phyloP scores from a whole-genome alignment of 176 grass and related monocot genomes.

The Metroxylon sagu region DNA sequence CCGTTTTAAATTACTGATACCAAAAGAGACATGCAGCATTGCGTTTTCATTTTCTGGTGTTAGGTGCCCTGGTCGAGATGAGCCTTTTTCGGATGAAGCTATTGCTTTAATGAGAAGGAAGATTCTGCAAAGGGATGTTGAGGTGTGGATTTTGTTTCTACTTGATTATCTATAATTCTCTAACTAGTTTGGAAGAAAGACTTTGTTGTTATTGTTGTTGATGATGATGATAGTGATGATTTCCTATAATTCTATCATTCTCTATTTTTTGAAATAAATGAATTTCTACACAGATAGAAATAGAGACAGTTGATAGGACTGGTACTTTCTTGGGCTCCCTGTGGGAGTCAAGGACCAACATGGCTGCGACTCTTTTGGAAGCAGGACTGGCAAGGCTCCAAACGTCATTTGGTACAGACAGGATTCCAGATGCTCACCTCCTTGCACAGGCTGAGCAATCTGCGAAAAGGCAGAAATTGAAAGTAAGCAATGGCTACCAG shows the following conservation, averaged over 20 bases:
- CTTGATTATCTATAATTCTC: neutral
- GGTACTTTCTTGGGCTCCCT: conserved; percentile 92
- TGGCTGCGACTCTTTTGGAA: conserved; percentile 71
- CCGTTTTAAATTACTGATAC: conserved; percentile 89
- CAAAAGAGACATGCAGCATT: conserved; percentile 97
- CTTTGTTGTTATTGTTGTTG: too few species aligned
- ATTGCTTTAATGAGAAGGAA: conserved; percentile 98
- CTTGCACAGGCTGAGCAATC: conserved; percentile 63
- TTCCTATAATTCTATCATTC: too few species aligned
- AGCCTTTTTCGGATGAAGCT: conserved; percentile 81
- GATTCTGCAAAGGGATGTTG: conserved; percentile 83
- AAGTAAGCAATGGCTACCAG: conserved; percentile 32
- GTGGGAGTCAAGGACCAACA: conserved; percentile 81
- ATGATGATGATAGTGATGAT: too few species aligned
- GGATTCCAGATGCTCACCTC: conserved; percentile 60
- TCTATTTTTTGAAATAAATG: neutral
- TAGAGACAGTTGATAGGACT: conserved; percentile 86
- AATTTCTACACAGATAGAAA: conserved; percentile 56
- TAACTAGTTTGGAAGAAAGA: too few species aligned
- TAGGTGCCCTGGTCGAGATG: conserved; percentile 71
- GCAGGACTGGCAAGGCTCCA: conserved; percentile 72
- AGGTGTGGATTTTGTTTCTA: conserved; percentile 27
- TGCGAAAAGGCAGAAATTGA: conserved; percentile 81
- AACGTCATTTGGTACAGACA: conserved; percentile 77
- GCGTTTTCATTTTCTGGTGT: conserved; percentile 95